Base-by-base conservation (phyloP, 768 basidiomycete genomes). In the Amanita phalloides region DNA sequence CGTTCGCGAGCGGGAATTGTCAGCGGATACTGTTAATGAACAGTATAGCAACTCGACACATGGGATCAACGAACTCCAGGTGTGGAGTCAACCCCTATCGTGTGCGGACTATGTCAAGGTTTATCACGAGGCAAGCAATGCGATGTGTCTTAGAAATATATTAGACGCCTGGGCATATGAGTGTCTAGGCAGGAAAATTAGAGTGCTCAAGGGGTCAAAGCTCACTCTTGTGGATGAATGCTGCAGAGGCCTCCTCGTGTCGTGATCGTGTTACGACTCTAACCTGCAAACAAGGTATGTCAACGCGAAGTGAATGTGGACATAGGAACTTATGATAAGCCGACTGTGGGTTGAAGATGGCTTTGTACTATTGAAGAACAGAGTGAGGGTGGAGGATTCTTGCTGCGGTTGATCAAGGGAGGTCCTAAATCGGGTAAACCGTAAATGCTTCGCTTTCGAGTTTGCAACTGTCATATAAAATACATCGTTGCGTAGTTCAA, bases 81-180 rank as follows among this genome's bases (percentile, higher is more conserved):
- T 52, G 35, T 52, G 43, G 51, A 61, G 55, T 37, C 32, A 47
- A 28, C 58, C 58, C 17, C 50, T 75, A 45, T 64, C 65, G 35
- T 52, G 53, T 6, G 59, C 67, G 41, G 79, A 82, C 57, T 68
- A 76, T 56, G 74, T 83, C 66, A 81, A 79, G 61, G 62, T 83
- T 32, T 81, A 80, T 61, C 79, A 81, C 57, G 78, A 81, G 55
- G 69, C 72, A 28, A 55, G 60, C 35, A 66, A 70, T 55, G 69
- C 77, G 6, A 70, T 80, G 62, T 62, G 66, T 54, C 60, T 83
- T 11, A 70, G 81, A 42, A 72, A 67, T 51, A 56, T 77, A 30
- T 62, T 83, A 42, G 74, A 81, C 59, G 67, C 71, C 11, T 82
- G 81, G 73, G 59, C 58, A 21, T 76, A 71, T 57, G 28, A 28